phyloP scores from a whole-genome alignment of 2,329 filamentous ascomycete genomes.

The Fusarium odoratissimum region DNA sequence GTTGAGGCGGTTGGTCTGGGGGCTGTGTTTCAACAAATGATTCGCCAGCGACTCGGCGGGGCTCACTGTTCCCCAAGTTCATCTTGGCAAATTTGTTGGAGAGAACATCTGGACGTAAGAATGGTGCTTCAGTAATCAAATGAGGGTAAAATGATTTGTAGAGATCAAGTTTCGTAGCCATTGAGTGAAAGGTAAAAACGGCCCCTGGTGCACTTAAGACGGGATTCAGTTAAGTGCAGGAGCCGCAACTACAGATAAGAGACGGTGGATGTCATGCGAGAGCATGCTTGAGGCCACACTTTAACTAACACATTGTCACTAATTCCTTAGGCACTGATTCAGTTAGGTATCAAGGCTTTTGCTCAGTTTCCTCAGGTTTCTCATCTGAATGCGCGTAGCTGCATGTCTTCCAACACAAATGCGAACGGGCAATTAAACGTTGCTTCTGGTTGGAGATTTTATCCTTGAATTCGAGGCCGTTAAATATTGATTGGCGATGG shows the following conservation, averaged over 20 bases:
- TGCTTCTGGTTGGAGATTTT: not conserved
- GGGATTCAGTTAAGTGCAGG: not conserved
- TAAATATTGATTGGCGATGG: accelerated
- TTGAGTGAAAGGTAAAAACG: accelerated
- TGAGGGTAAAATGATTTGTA: accelerated
- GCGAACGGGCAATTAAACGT: not conserved
- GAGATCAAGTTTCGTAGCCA: accelerated
- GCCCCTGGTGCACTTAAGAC: not conserved
- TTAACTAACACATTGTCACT: not conserved
- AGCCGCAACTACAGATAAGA: not conserved
- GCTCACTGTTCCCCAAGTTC: not conserved
- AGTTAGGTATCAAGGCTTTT: not conserved
- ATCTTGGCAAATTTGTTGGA: not conserved
- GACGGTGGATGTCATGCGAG: no score
- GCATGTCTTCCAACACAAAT: not conserved
- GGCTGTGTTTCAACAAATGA: no score
- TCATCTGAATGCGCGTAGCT: not conserved
- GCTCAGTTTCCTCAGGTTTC: accelerated
- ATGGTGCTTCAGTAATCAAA: no score
- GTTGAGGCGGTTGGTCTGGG: no score
- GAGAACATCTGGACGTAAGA: accelerated
- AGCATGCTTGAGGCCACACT: not conserved
- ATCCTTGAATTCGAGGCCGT: accelerated
- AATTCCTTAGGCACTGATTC: not conserved
- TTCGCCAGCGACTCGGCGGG: not conserved